Evolutionary conservation across 768 basidiomycete genomes (phyloP), one percentile per base, ranked within the genome.

Genomic region (Boletus pseudo-olivaceus): DNA sequence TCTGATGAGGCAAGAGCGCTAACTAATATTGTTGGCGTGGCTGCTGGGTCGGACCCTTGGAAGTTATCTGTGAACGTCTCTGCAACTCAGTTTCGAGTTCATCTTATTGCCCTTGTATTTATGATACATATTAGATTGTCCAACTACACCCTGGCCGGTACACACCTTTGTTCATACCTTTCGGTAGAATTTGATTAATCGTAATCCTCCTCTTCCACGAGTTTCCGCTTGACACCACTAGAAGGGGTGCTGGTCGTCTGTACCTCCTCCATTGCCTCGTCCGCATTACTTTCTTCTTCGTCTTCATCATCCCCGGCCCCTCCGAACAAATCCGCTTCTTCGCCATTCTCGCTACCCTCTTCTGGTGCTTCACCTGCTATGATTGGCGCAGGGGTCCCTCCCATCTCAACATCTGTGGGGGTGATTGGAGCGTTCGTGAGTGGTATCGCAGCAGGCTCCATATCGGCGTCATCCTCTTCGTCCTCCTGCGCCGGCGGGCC

Each of bases 131-230:
- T 67, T 70, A 73, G 52, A 64, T 33, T 30, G 43, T 51, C 30
- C 17, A 48, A 37, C 49, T 56, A 64, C 38, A 57, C 54, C 30
- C 3, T 7, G 19, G 17, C 37, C 15, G 38, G 38, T 29, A 40
- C 30, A 50, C 27, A 41, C 34, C 39, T 35, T 33, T 59, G 46
- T 64, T 12, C 37, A 51, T 53, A 51, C 51, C 4, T 27, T 35
- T 45, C 9, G 10, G 46, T 43, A 37, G 51, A 39, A 30, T 20
- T 12, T 30, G 40, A 43, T 67, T 73, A 89, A 67, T 92, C 90
- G 58, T 93, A 93, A 63, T 93, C 90, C 58, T 93, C 90, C 62
- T 91, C 90, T 66, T 93, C 90, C 3, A 90, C 85, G 45, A 92
- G 72, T 68, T 91, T 90, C 38, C 90, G 78, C 67, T 89, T 90